Percentiles rank a stretch among this genome's conserved stretches.
phyloP scores from a whole-genome alignment of 225 moss, liverwort and hornwort genomes.

The Climacium dendroides region DNA sequence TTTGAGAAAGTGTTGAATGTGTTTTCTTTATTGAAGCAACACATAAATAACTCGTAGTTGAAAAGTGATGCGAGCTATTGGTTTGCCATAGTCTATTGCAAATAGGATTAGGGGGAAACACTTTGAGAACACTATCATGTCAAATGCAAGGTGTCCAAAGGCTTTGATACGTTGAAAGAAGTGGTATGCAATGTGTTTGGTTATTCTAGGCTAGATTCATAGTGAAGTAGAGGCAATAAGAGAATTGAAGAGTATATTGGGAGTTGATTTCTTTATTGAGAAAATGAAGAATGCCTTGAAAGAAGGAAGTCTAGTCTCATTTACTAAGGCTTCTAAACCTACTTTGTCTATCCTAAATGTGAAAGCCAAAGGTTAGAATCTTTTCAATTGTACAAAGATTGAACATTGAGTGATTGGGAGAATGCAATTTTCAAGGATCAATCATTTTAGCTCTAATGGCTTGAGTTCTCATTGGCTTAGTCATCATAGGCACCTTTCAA shows the following conservation, averaged over 20 bases:
- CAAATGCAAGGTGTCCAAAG: accelerated
- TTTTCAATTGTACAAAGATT: background rate
- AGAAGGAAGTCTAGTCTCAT: background rate
- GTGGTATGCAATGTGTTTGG: too few relatives aligned
- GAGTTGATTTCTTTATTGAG: background rate
- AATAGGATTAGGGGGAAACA: background rate
- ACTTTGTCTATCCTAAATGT: too few relatives aligned
- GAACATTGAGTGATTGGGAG: background rate
- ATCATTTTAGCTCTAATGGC: background rate
- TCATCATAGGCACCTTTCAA: background rate
- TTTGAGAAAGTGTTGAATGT: background rate
- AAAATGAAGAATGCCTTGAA: background rate
- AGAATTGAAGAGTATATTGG: background rate
- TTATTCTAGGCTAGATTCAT: background rate
- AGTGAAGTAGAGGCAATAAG: background rate
- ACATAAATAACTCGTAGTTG: background rate
- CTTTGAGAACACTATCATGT: background rate
- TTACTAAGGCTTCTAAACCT: accelerated
- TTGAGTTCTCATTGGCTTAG: background rate
- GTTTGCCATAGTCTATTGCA: background rate
- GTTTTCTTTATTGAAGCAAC: background rate
- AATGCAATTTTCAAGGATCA: background rate
- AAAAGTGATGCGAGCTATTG: background rate
- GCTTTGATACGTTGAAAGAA: background rate
- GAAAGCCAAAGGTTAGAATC: too few relatives aligned